Evolutionary conservation across 305 asterid species (phyloP).

Genomic region (Fraxinus velutina): DNA sequence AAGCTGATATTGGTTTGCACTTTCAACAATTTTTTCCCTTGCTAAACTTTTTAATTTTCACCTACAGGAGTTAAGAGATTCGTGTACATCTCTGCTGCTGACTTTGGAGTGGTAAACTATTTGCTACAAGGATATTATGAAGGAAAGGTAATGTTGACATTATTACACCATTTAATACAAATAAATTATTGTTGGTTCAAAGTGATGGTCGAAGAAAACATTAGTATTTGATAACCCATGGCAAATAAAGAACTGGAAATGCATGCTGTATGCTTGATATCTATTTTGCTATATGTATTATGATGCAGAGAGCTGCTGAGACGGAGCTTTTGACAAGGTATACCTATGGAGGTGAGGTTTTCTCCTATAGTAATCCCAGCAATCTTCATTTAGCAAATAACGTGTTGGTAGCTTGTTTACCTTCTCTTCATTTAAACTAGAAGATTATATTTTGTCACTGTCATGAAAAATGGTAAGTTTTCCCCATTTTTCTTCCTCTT

Average conservation of each 20-base stretch:
- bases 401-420: neutral
- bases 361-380: neutral
- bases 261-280: neutral
- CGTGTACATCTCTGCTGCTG: conserved; percentile 82
- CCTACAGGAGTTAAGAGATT: conserved; percentile 64
- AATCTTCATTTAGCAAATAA: neutral
- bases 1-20: conserved; percentile 12
- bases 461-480: neutral
- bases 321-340: conserved; percentile 77
- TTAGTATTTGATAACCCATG: neutral
- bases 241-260: neutral
- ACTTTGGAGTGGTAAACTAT: conserved; percentile 66
- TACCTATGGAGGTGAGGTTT: conserved; percentile 82
- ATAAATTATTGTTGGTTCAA: conserved; percentile 10
- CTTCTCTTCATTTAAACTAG: neutral
- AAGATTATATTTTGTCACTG: neutral
- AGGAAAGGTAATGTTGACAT: conserved; percentile 63
- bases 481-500: neutral
- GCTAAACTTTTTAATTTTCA: neutral
- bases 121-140: conserved; percentile 69
- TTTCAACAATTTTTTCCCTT: neutral
- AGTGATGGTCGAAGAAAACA: neutral
- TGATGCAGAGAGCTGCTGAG: conserved; percentile 88
- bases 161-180: conserved; percentile 13
- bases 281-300: conserved; percentile 5